phyloP scores from a whole-genome alignment of 1,284 basidiomycete genomes.

The Anthracocystis walkeri region DNA sequence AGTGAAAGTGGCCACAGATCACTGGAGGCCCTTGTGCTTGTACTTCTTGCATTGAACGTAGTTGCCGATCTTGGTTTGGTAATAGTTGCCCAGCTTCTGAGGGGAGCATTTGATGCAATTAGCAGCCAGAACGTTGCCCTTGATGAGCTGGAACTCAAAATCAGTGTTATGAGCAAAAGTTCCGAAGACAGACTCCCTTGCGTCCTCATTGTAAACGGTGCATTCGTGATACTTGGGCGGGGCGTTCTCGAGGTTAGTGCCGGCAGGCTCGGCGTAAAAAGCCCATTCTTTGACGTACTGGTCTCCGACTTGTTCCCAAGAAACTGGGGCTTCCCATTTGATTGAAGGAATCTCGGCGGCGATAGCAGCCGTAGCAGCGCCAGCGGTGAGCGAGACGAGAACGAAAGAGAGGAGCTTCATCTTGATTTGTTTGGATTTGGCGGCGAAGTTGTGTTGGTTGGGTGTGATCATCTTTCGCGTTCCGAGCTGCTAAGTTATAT shows the following conservation, averaged over 20 bases:
- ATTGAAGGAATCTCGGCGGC: not conserved
- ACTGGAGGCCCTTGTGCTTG: not conserved
- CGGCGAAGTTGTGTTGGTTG: not conserved
- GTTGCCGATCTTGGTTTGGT: not conserved
- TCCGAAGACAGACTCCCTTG: not conserved
- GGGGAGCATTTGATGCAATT: slow-evolving; percentile 2
- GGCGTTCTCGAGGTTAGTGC: not conserved
- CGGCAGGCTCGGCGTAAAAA: not conserved
- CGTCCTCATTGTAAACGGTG: not conserved
- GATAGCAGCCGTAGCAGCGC: not conserved
- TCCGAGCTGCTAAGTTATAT: no score
- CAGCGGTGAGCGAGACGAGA: not conserved
- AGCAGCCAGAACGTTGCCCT: not conserved
- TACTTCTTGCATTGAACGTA: slow-evolving; percentile 5
- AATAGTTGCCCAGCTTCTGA: slow-evolving; percentile 4
- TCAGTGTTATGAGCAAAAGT: not conserved
- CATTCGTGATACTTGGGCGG: slow-evolving; percentile 8
- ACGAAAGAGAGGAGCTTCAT: not conserved
- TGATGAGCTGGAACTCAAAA: slow-evolving; percentile 2
- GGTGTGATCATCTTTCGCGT: not conserved
- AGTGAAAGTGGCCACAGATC: no score
- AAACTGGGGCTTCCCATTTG: not conserved
- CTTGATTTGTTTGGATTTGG: not conserved
- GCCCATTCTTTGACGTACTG: not conserved
- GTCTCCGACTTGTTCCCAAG: not conserved